Evolutionary conservation across 805 yeast species (phyloP), one percentile per base, ranked within the genome.

Genomic region (Osmozyma mogii): DNA sequence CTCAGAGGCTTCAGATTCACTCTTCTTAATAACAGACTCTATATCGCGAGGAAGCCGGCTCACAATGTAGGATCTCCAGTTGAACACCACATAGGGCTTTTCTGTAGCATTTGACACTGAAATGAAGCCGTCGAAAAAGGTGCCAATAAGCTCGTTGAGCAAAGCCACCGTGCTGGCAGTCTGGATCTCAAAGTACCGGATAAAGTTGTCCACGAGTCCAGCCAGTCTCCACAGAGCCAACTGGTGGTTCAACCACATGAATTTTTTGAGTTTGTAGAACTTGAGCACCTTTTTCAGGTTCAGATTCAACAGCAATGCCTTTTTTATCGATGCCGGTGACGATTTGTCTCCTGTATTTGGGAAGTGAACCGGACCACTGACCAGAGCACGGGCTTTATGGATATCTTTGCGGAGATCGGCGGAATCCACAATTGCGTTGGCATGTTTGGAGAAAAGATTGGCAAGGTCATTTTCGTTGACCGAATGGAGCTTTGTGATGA

Each of bases 51-150:
- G 8, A 6, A 61, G 24, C 22, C 52, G 37, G 10, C 61, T 45
- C 3, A 52, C 39, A 4, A 63, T 43, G 33, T 52, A 63, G 31
- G 50, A 61, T 25, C 47, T 44, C 61, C 63, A 61, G 37, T 57
- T 59, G 40, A 50, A 52, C 5, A 44, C 28, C 10, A 58, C 43
- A 30, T 46, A 55, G 3, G 43, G 35, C 5, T 44, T 35, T 11
- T 47, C 53, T n/a, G 43, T 38, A 25, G 47, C 43, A 15, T 18
- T 16, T 4, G 47, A 27, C 0, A 52, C 46, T 10, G 34, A 30
- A 4, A 40, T 34, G 11, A 43, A 29, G 1, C 56, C 56, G 10
- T 28, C 39, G 18, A 58, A 46, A n/a, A 47, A 35, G 2, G 46
- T 26, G 5, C 29, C 25, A 7, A 56, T 34, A 12, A 58, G 32